Evolutionary conservation across 73 alveolate genomes (phyloP), one percentile per base, ranked within the genome.

Genomic region (Strombidium stylifer): DNA sequence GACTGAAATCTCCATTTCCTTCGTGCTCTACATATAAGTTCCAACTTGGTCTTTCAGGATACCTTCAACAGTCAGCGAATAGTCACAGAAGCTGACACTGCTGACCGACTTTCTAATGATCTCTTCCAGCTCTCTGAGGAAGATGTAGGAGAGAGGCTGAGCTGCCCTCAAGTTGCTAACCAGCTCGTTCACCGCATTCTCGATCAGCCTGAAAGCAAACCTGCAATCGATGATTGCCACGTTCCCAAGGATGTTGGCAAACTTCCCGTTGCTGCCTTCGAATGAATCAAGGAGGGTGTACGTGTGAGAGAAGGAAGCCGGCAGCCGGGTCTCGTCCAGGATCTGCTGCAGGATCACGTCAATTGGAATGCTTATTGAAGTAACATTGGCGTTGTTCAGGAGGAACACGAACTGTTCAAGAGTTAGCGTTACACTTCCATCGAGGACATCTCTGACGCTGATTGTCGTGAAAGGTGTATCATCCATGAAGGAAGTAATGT

Each of bases 191-290:
- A 32, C 10, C 10, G 10, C 10, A 4, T 59, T 35, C 30, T 19
- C 20, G 14, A 59, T 1, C 30, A 37, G 35, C 14, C 26, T 12
- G 4, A 12, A 12, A 6, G 45, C 66, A 12, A 51, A 64, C 26
- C 30, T 31, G 54, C 78, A 69, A 52, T 82, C 93, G 1, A 82
- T 50, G 12, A 82, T 32, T 28, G 81, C 61, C 0, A 67, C 76
- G 37, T 82, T 82, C 12, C 93, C 93, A 0, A 64, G 51, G 0
- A 61, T 37, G 34, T 53, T 54, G n/a, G 84, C 44, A 58, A 72
- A 81, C 27, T 81, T 81, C 0, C 92, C 92, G 31, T 28, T 36
- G 8, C 86, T 82, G 14, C 14, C 16, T 12, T 81, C 86, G 55
- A 78, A 78, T 0, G 79, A 82, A n/a, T 55, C 77, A 12, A 56